Evolutionary conservation across 179 eudicot species (phyloP).

Genomic region (Beta corolliflora): DNA sequence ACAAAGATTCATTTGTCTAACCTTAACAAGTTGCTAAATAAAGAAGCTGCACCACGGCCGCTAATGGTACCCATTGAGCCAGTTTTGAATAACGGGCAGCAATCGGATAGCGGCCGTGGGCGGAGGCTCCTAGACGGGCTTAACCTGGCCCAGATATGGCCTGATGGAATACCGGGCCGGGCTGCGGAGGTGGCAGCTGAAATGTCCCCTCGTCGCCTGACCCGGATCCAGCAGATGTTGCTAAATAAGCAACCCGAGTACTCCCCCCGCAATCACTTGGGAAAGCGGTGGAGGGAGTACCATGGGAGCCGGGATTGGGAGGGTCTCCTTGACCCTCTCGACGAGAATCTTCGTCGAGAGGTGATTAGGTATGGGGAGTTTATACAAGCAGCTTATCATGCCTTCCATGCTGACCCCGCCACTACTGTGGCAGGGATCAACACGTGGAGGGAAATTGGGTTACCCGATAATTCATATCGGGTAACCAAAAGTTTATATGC

Average conservation of each 20-base stretch:
- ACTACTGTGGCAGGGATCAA: slow-evolving; percentile 32
- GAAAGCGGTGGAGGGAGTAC: slow-evolving; percentile 50
- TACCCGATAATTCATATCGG: slow-evolving; percentile 41
- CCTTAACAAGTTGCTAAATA: slow-evolving; percentile 66
- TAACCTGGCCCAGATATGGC: slow-evolving; percentile 56
- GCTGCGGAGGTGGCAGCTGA: slow-evolving; percentile 64
- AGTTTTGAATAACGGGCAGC: background rate
- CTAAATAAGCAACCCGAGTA: slow-evolving; percentile 49
- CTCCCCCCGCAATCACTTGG: slow-evolving; percentile 72
- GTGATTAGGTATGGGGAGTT: slow-evolving; percentile 52
- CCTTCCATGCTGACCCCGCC: slow-evolving; percentile 78
- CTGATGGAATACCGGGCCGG: slow-evolving; percentile 38
- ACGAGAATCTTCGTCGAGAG: slow-evolving; percentile 56
- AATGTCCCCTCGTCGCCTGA: slow-evolving; percentile 68
- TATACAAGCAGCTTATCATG: slow-evolving; percentile 46
- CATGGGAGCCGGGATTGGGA: slow-evolving; percentile 50
- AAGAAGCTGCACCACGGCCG: slow-evolving; percentile 13
- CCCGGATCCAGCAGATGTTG: slow-evolving; percentile 59
- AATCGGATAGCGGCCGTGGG: slow-evolving; percentile 16
- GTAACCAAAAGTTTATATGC: slow-evolving; percentile 45
- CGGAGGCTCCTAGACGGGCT: slow-evolving; percentile 41
- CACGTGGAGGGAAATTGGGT: slow-evolving; percentile 27
- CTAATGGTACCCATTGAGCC: slow-evolving; percentile 24
- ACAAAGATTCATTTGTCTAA: slow-evolving; percentile 51
- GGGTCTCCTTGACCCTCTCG: slow-evolving; percentile 51